A percentile compares a stretch with the other conserved stretches of the same genome.
Conservation (phyloP, 1,284 basidiomycete species). For the Cutaneotrichosporon curvatum region DNA sequence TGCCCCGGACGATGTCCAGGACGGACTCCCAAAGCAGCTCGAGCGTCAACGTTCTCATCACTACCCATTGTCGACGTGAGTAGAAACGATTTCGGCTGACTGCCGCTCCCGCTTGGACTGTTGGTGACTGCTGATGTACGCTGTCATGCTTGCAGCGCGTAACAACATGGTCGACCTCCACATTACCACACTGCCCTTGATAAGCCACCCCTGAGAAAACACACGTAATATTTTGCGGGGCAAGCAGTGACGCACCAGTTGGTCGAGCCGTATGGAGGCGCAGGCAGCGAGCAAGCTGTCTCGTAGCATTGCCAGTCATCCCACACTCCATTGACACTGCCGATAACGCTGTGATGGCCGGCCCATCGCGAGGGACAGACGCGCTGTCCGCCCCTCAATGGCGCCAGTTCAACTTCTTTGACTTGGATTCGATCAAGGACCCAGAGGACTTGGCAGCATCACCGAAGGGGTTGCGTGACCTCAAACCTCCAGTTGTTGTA, state of each 20-base stretch:
- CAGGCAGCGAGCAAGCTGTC: too few species aligned
- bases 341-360: constrained; percentile 7
- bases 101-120: too few species aligned
- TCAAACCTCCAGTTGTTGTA: constrained; percentile 29
- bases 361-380: constrained; percentile 11
- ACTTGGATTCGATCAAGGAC: constrained; percentile 62
- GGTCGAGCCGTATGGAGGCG: too few species aligned
- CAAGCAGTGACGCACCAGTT: too few species aligned
- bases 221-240: too few species aligned
- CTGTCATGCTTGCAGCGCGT: not conserved
- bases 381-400: constrained; percentile 47
- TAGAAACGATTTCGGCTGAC: too few species aligned
- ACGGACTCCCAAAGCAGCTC: constrained; percentile 32
- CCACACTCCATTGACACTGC: too few species aligned
- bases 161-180: constrained; percentile 8
- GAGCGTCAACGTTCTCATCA: constrained; percentile 24
- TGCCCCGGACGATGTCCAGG: constrained; percentile 27
- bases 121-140: too few species aligned
- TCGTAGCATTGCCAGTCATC: too few species aligned
- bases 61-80: constrained; percentile 8
- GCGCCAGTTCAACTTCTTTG: constrained; percentile 62
- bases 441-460: constrained; percentile 64
- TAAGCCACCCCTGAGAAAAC: too few species aligned
- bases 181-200: not conserved
- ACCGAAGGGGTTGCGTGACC: constrained; percentile 61